Percentiles rank a stretch among this genome's conserved stretches.
Evolutionary conservation across 768 basidiomycete species (phyloP).

Genomic region (Lactifluus pinguis): DNA sequence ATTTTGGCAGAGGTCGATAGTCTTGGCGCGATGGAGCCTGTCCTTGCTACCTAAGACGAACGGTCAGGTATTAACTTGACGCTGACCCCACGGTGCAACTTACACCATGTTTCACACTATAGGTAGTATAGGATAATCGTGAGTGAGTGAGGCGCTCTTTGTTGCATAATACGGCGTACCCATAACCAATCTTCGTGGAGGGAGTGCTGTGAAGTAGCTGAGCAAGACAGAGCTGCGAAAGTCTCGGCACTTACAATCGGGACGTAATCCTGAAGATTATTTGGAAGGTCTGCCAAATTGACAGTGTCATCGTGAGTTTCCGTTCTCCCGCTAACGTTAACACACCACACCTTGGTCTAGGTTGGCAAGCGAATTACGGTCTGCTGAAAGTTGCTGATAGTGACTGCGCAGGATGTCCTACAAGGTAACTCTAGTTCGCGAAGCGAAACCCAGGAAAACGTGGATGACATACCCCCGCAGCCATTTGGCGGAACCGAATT

Average conservation of each 20-base stretch:
- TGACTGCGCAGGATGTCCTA: constrained; percentile 84
- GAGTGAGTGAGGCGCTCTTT: not conserved
- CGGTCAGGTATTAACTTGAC: not conserved
- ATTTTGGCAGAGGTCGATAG: constrained; percentile 95
- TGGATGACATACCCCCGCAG: constrained; percentile 43
- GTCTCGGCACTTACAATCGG: constrained; percentile 64
- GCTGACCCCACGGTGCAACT: constrained; percentile 22
- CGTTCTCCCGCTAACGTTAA: not conserved
- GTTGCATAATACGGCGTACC: constrained; percentile 40
- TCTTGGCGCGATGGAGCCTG: constrained; percentile 68
- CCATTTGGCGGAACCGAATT: constrained; percentile 80
- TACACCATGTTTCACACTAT: constrained; percentile 98
- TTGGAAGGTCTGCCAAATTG: constrained; percentile 71
- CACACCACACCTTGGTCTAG: constrained; percentile 83
- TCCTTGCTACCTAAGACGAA: constrained; percentile 62
- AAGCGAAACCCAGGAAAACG: not conserved
- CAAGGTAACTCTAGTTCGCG: not conserved
- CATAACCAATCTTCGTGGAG: constrained; percentile 93
- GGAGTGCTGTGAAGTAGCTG: constrained; percentile 49
- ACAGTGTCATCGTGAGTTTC: not conserved
- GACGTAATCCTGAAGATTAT: constrained; percentile 85
- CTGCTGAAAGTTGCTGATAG: constrained; percentile 89
- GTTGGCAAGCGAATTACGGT: constrained; percentile 90
- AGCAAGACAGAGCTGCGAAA: constrained; percentile 2
- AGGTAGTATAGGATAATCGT: constrained; percentile 41